A percentile compares a stretch with the other conserved stretches of the same genome.
These are phyloP conservation scores for Plasmopara viticola DNA, from an alignment of 352 stramenopile species.

Conservation along the genomic window DNA sequence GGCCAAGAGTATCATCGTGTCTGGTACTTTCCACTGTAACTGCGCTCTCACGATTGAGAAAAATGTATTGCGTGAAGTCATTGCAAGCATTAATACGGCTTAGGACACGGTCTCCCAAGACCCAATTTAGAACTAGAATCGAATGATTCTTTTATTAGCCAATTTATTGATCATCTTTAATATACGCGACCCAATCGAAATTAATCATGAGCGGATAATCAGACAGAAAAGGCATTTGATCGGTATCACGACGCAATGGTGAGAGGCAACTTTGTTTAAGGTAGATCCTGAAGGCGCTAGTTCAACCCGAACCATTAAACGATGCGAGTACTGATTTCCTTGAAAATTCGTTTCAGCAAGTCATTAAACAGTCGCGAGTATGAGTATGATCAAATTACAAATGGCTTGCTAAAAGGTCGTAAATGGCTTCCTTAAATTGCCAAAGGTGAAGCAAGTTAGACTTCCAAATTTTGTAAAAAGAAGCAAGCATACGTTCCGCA, in stretches of 20 bases:
- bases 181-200: not conserved
- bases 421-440: not conserved
- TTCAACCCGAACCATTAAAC: not conserved
- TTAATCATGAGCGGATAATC: not conserved
- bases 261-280: constrained; percentile 1
- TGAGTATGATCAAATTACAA: not conserved
- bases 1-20: constrained; percentile 11
- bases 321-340: not conserved
- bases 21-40: constrained; percentile 3
- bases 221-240: not conserved
- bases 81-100: constrained; percentile 6
- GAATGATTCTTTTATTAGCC: no score
- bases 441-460: not conserved
- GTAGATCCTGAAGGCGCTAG: not conserved
- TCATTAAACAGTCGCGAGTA: not conserved
- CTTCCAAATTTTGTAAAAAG: not conserved
- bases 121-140: no score
- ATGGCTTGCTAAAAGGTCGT: not conserved
- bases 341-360: no score
- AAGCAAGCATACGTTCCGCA: not conserved
- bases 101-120: not conserved
- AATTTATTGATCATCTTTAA: no score
- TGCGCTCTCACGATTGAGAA: constrained; percentile 6
- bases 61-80: constrained; percentile 8
- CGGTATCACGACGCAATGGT: constrained; percentile 2